A percentile compares a stretch with the other conserved stretches of the same genome.
Evolutionary conservation across 2,329 filamentous ascomycete species (phyloP).

Genomic region (Cladophialophora exuberans): DNA sequence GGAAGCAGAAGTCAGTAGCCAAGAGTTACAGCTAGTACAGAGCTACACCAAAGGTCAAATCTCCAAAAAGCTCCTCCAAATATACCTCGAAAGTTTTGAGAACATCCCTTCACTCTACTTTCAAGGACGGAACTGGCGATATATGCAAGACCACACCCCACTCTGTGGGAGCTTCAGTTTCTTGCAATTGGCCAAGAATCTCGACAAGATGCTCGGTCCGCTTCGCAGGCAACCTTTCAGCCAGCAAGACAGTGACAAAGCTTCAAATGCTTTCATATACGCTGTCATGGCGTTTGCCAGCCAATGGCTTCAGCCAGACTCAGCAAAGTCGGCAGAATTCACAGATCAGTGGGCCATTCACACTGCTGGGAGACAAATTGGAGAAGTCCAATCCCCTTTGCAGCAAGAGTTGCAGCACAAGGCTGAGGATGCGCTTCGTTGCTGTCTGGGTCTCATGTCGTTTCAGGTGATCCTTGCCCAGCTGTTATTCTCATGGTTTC

Average conservation of each 20-base stretch:
- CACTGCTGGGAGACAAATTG: background rate
- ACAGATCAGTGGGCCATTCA: background rate
- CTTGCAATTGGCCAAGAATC: conserved; percentile 9
- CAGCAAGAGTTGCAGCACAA: background rate
- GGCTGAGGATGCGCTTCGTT: background rate
- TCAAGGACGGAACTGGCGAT: conserved; percentile 47
- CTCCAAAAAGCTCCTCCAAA: conserved; percentile 42
- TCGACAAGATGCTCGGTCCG: conserved; percentile 11
- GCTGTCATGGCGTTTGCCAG: conserved; percentile 49
- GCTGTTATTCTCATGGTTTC: conserved; percentile 14
- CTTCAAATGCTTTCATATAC: conserved; percentile 44
- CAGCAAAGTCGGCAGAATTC: background rate
- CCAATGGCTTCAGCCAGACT: conserved; percentile 39
- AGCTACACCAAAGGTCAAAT: conserved; percentile 11
- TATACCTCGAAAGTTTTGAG: conserved; percentile 52
- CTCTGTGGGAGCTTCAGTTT: conserved; percentile 13
- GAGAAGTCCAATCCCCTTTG: background rate
- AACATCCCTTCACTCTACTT: conserved; percentile 51
- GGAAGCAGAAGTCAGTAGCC: conserved; percentile 6
- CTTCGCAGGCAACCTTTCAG: conserved; percentile 34
- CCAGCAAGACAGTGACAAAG: conserved; percentile 42
- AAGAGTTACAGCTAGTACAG: conserved; percentile 12
- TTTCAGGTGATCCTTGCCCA: conserved; percentile 15
- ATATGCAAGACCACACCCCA: conserved; percentile 9
- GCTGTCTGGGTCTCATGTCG: conserved; percentile 10